Conservation (phyloP, 2,329 filamentous ascomycete genomes). For the Cercospora beticola region DNA sequence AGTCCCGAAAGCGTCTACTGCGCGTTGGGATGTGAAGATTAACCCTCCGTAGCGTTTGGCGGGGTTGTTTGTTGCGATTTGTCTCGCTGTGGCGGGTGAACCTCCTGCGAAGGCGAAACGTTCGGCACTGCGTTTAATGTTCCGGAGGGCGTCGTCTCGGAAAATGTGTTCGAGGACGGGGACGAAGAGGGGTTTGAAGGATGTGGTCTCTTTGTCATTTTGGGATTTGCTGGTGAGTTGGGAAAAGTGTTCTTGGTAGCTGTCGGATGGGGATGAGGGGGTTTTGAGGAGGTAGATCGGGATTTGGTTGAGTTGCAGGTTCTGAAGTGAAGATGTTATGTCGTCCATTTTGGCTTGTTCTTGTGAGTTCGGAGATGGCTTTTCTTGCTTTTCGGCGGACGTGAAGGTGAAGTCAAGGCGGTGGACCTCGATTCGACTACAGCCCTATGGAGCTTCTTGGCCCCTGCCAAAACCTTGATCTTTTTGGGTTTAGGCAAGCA, state of each 20-base stretch:
- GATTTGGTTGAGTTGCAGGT: constrained; percentile 34
- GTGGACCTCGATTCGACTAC: neutral
- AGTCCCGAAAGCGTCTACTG: constrained; percentile 72
- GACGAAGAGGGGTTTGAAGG: constrained; percentile 67
- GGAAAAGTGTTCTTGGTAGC: constrained; percentile 67
- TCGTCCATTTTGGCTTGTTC: constrained; percentile 29
- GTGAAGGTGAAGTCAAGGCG: neutral
- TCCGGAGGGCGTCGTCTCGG: constrained; percentile 57
- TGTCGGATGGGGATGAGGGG: constrained; percentile 67
- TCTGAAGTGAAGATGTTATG: constrained; percentile 26
- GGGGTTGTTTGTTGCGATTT: constrained; percentile 36
- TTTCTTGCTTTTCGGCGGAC: neutral
- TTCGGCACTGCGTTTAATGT: constrained; percentile 54
- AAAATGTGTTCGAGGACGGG: constrained; percentile 74
- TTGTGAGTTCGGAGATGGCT: neutral
- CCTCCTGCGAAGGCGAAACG: constrained; percentile 42
- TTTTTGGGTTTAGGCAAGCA: neutral
- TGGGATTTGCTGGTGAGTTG: neutral
- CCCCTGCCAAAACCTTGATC: neutral
- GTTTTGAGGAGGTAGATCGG: constrained; percentile 77
- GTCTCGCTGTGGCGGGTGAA: constrained; percentile 29
- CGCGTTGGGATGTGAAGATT: constrained; percentile 80
- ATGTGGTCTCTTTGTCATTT: constrained; percentile 20
- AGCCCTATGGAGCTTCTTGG: neutral
- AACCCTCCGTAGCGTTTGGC: constrained; percentile 66